Conservation (phyloP, 2,329 filamentous ascomycete genomes). For the Didymella exigua region DNA sequence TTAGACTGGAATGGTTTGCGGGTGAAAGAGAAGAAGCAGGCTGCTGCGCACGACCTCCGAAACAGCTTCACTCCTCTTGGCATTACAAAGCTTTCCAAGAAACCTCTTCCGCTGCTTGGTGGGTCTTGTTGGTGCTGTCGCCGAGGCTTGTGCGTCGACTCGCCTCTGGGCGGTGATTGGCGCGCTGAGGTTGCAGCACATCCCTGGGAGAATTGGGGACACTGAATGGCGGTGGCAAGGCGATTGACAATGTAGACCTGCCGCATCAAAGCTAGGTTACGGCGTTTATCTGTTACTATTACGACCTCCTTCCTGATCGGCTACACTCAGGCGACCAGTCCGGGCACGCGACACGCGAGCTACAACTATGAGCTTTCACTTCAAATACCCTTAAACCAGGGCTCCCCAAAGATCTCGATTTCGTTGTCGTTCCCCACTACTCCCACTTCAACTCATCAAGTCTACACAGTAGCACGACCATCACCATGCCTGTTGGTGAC, state of each 20-base stretch:
- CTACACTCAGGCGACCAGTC: slow-evolving; percentile 14
- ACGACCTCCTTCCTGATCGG: slow-evolving; percentile 27
- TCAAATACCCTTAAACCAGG: slow-evolving; percentile 15
- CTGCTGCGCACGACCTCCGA: background rate
- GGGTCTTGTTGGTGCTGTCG: slow-evolving; percentile 17
- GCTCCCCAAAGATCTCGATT: slow-evolving; percentile 18
- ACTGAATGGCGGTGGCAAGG: slow-evolving; percentile 28
- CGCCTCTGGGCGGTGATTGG: slow-evolving; percentile 17
- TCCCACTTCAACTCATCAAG: slow-evolving; percentile 8
- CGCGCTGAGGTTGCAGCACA: slow-evolving; percentile 12
- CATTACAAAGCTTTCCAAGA: slow-evolving; percentile 17
- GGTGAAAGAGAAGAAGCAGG: background rate
- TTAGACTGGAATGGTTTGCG: background rate
- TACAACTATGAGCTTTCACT: slow-evolving; percentile 21
- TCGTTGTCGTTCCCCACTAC: slow-evolving; percentile 22
- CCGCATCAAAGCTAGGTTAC: slow-evolving; percentile 17
- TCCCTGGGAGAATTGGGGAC: slow-evolving; percentile 16
- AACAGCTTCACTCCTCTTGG: background rate
- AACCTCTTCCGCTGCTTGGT: slow-evolving; percentile 16
- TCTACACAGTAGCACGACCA: slow-evolving; percentile 23
- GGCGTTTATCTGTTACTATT: slow-evolving; percentile 19
- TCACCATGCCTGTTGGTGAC: slow-evolving; percentile 34
- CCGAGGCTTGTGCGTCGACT: slow-evolving; percentile 25
- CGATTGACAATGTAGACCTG: slow-evolving; percentile 27
- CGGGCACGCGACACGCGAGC: slow-evolving; percentile 16